A percentile compares a stretch with the other conserved stretches of the same genome.
These are phyloP conservation scores for Teratosphaeria nubilosa DNA, from an alignment of 2,329 filamentous ascomycete species.

Conservation along the genomic window DNA sequence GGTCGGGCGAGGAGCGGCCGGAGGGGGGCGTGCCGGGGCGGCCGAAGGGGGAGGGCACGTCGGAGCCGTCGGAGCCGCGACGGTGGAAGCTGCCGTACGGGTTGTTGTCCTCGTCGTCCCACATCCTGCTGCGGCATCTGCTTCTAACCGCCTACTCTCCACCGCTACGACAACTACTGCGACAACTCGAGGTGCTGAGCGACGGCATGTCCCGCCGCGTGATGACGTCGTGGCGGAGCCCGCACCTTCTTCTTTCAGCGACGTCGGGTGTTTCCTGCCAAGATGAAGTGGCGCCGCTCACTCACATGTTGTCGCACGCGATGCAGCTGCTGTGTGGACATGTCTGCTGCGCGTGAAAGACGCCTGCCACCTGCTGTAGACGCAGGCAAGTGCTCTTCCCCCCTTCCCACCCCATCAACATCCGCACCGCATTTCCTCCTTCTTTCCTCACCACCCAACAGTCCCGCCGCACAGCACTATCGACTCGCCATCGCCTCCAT, in stretches of 20 bases:
- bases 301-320: too few species aligned
- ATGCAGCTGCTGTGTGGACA: neutral
- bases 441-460: neutral
- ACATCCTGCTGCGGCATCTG: conserved; percentile 57
- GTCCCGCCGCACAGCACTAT: neutral
- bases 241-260: neutral
- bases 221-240: neutral
- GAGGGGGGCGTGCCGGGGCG: conserved; percentile 55
- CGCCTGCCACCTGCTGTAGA: neutral
- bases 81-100: conserved; percentile 92
- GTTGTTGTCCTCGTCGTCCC: conserved; percentile 99
- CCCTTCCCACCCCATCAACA: neutral
- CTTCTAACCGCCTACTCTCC: too few species aligned
- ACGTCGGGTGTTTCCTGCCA: neutral
- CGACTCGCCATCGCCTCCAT: neutral
- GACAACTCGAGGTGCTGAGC: neutral
- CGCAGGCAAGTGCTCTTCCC: neutral
- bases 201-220: neutral
- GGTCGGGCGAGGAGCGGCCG: conserved; percentile 59
- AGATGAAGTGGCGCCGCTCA: too few species aligned
- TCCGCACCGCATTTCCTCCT: neutral
- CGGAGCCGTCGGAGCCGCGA: conserved; percentile 67
- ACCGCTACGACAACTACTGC: neutral
- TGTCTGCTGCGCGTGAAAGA: neutral
- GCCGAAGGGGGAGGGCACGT: conserved; percentile 43